These are phyloP conservation scores for Cornus controversa DNA, from an alignment of 148 eudicot genomes.

Conservation along the genomic window DNA sequence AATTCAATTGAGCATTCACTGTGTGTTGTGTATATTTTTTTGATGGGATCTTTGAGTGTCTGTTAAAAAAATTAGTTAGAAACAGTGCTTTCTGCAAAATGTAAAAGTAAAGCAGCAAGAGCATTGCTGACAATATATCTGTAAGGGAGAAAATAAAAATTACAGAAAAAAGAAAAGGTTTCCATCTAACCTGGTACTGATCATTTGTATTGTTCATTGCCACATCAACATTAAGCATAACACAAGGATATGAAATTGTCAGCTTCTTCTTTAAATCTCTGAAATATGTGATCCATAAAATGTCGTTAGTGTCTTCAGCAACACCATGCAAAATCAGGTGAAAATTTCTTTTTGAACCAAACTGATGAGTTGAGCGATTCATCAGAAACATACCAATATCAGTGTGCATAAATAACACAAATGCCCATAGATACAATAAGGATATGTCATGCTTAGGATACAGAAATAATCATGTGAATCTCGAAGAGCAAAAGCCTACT, in stretches of 20 bases:
- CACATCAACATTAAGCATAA: slow-evolving; percentile 97
- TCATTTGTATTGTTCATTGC: slow-evolving; percentile 97
- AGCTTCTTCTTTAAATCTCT: slow-evolving; percentile 89
- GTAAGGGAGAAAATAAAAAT: neutral
- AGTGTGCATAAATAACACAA: neutral
- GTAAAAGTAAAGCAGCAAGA: slow-evolving; percentile 8
- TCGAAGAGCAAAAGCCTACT: slow-evolving; percentile 40
- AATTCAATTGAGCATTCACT: slow-evolving; percentile 99
- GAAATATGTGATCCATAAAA: slow-evolving; percentile 25
- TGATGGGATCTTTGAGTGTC: slow-evolving; percentile 85
- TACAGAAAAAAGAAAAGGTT: slow-evolving; percentile 8
- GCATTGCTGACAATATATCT: neutral
- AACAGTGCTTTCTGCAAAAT: slow-evolving; percentile 1
- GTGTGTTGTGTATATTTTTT: slow-evolving; percentile 77
- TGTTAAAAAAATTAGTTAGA: slow-evolving; percentile 31
- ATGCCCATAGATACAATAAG: neutral
- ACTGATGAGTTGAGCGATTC: neutral
- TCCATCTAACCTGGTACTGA: slow-evolving; percentile 80
- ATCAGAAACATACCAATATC: neutral
- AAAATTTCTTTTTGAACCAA: neutral
- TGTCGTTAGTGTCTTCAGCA: slow-evolving; percentile 5
- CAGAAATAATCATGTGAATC: neutral
- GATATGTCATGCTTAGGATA: neutral
- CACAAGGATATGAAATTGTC: slow-evolving; percentile 97
- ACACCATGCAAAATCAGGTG: neutral